These are phyloP conservation scores for Candida tetrigidarum DNA, from an alignment of 1,139 yeast genomes.

Conservation along the genomic window DNA sequence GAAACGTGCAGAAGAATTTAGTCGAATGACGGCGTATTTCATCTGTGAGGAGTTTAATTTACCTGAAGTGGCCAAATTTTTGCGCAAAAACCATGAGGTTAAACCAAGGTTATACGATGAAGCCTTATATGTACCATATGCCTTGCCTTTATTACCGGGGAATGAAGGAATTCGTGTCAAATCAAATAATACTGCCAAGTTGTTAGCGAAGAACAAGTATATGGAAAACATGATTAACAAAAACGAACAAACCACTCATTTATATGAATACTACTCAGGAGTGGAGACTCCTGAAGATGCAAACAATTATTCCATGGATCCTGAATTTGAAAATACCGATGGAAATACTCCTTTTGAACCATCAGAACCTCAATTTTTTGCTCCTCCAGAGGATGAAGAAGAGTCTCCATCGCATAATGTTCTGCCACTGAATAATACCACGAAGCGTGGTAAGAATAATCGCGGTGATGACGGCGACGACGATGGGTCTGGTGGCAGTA, in stretches of 20 bases:
- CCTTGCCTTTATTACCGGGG: conserved; percentile 87
- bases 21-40: conserved; percentile 89
- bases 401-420: conserved; percentile 1
- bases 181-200: conserved; percentile 74
- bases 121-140: conserved; percentile 87
- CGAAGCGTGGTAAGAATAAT: neutral
- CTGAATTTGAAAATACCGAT: conserved; percentile 44
- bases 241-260: conserved; percentile 86
- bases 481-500: neutral
- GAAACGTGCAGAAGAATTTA: conserved; percentile 66
- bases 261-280: conserved; percentile 89
- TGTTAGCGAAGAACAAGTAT: conserved; percentile 60
- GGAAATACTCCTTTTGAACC: conserved; percentile 46
- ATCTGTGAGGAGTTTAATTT: conserved; percentile 83
- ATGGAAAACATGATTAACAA: conserved; percentile 81
- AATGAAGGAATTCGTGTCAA: conserved; percentile 81
- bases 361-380: conserved; percentile 54
- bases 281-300: conserved; percentile 71
- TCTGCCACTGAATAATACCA: neutral
- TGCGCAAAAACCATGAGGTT: conserved; percentile 74
- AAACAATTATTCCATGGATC: conserved; percentile 57
- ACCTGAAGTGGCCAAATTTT: conserved; percentile 62
- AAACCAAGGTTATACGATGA: conserved; percentile 89
- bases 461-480: neutral
- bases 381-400: conserved; percentile 36